A percentile compares a stretch with the other conserved stretches of the same genome.
Evolutionary conservation across 2,329 filamentous ascomycete genomes (phyloP).

Genomic region (Xenosphaeropsis pyriputrescens): DNA sequence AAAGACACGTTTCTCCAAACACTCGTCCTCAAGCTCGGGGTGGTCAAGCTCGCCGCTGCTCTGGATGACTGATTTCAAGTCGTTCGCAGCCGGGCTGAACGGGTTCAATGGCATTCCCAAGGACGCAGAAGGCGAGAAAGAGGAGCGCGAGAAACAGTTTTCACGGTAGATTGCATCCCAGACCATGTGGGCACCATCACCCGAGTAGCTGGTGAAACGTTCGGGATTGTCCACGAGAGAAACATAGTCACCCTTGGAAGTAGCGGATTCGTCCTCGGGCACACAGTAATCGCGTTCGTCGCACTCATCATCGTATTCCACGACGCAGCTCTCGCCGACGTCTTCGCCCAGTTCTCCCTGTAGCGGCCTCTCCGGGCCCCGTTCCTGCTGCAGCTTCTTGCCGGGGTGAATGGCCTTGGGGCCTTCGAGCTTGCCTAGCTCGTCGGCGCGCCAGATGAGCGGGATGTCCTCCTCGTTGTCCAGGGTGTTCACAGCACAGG

Average conservation of each 20-base stretch:
- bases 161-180: constrained; percentile 97
- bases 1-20: constrained; percentile 96
- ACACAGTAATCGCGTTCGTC: constrained; percentile 96
- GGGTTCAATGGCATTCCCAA: not conserved
- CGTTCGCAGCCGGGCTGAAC: constrained; percentile 34
- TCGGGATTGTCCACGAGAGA: constrained; percentile 88
- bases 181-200: constrained; percentile 71
- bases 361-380: constrained; percentile 55
- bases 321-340: constrained; percentile 89
- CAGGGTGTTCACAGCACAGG: constrained; percentile 86
- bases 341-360: constrained; percentile 71
- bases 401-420: constrained; percentile 83
- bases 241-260: constrained; percentile 88
- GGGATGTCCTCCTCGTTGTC: constrained; percentile 94
- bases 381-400: constrained; percentile 55
- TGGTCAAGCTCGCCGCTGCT: constrained; percentile 44
- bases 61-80: constrained; percentile 46
- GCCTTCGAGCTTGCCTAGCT: constrained; percentile 83
- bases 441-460: constrained; percentile 76
- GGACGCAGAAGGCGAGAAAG: constrained; percentile 39
- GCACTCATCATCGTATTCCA: constrained; percentile 95
- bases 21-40: constrained; percentile 76
- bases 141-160: constrained; percentile 76
- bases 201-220: constrained; percentile 86
- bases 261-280: constrained; percentile 80